Evolutionary conservation across 306 rosid species (phyloP), one percentile per base, ranked within the genome.

Genomic region (Albizia julibrissin): DNA sequence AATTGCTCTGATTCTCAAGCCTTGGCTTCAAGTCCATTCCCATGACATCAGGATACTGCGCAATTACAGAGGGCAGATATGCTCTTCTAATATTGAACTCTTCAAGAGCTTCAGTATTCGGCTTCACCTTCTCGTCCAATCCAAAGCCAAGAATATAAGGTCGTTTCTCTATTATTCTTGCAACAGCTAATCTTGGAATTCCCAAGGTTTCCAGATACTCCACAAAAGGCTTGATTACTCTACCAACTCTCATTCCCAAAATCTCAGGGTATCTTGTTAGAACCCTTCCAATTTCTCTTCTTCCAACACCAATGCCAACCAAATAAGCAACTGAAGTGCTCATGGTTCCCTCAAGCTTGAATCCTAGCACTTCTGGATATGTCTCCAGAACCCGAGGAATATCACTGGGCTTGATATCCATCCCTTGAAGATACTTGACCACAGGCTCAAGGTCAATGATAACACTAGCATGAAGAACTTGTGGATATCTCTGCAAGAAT

Each of bases 341-440:
- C 98, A 96, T 93, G 67, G 99, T 96, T 81, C 99, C 99, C 87
- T 96, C 99, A 42, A 96, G 97, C 89, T 93, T 96, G 85, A 92
- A 93, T 39, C 99, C 99, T 40, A 93, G 49, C 76, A 95, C 84
- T 85, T 95, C 98, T 4, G 98, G 99, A 82, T 93, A 95, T 61
- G 84, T 91, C 89, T 95, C 99, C 39, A 95, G 99, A 80, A 95
- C 96, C 18, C 83, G 92, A 21, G 97, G 94, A 81, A 95, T 70
- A 69, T 95, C 99, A 67, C 24, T 75, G 10, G 88, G 86, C 84
- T 88, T 92, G 80, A 93, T 93, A 89, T 93, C 99, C 99, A 96
- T 91, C 81, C 99, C 99, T 49, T 92, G 92, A 69, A 96, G 97
- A 91, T 96, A 90, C 81, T 88, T 91, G 8, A 93, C 90, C 78